phyloP scores from a whole-genome alignment of 345 rosid species.

The Populus nigra region DNA sequence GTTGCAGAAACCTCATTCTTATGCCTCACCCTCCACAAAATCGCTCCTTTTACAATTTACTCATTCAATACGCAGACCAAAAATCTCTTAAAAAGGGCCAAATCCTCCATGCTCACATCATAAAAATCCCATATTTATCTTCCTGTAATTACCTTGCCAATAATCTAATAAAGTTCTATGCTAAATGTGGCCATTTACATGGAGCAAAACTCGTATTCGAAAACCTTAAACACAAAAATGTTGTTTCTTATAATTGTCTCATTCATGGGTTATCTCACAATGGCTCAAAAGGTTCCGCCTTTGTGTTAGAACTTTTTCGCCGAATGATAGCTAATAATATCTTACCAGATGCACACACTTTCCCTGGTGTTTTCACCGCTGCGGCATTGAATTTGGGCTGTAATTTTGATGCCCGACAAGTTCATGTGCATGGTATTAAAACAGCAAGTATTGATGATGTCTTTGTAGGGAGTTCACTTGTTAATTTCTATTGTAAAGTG shows the following conservation, averaged over 20 bases:
- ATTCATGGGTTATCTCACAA: conserved; percentile 67
- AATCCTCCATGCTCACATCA: conserved; percentile 58
- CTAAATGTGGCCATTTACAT: conserved; percentile 53
- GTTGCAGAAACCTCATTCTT: not conserved
- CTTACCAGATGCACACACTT: conserved; percentile 75
- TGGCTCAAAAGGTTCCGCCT: conserved; percentile 39
- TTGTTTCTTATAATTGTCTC: conserved; percentile 80
- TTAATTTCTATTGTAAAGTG: conserved; percentile 64
- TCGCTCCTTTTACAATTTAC: conserved; percentile 41
- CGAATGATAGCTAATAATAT: conserved; percentile 60
- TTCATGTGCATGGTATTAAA: conserved; percentile 62
- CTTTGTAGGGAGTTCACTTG: conserved; percentile 72
- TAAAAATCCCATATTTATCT: conserved; percentile 26
- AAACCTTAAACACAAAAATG: conserved; percentile 47
- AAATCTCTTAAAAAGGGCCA: conserved; percentile 50
- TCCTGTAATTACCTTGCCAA: conserved; percentile 52
- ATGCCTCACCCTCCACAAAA: conserved; percentile 37
- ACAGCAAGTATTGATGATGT: conserved; percentile 55
- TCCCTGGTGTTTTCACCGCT: conserved; percentile 57
- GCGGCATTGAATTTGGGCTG: conserved; percentile 47
- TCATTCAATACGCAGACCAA: conserved; percentile 43
- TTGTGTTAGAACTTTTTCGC: conserved; percentile 53
- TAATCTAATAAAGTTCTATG: conserved; percentile 64
- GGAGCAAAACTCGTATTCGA: conserved; percentile 59
- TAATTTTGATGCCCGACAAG: conserved; percentile 50